Evolutionary conservation across 345 rosid genomes (phyloP).

Genomic region (Lepidium aucheri): DNA sequence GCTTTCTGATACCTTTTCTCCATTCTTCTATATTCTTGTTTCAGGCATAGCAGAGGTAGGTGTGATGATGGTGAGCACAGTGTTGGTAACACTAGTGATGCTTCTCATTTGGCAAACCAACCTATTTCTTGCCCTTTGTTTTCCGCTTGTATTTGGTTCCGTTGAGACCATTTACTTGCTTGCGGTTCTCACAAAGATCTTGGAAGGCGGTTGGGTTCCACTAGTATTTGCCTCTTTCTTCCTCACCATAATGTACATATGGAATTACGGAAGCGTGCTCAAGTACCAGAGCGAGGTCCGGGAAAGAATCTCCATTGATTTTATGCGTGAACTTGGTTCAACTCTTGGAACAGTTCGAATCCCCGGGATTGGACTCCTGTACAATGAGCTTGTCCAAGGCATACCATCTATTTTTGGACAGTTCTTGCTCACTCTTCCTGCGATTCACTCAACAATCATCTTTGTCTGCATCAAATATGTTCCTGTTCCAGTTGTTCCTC

Average conservation of each 20-base stretch:
- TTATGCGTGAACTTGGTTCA: slow-evolving; percentile 80
- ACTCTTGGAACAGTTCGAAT: slow-evolving; percentile 74
- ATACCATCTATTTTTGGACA: slow-evolving; percentile 85
- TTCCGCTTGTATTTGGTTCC: slow-evolving; percentile 75
- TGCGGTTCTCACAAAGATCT: slow-evolving; percentile 68
- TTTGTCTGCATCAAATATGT: slow-evolving; percentile 94
- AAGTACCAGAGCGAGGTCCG: slow-evolving; percentile 91
- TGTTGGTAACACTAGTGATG: slow-evolving; percentile 86
- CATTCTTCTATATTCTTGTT: slow-evolving; percentile 3
- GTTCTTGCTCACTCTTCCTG: slow-evolving; percentile 79
- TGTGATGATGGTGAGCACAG: slow-evolving; percentile 87
- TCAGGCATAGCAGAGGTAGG: slow-evolving; percentile 98
- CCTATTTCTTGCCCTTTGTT: slow-evolving; percentile 64
- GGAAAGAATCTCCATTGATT: slow-evolving; percentile 80
- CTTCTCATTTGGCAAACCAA: slow-evolving; percentile 93
- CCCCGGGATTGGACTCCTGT: slow-evolving; percentile 82
- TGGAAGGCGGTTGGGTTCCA: slow-evolving; percentile 94
- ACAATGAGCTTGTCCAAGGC: slow-evolving; percentile 88
- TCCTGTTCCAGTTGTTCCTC: slow-evolving; percentile 88
- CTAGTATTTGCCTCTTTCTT: slow-evolving; percentile 68
- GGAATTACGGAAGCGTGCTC: slow-evolving; percentile 94
- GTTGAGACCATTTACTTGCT: slow-evolving; percentile 73
- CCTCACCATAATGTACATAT: slow-evolving; percentile 74
- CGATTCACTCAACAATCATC: slow-evolving; percentile 79
- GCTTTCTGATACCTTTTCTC: background rate